phyloP scores from a whole-genome alignment of 2,329 filamentous ascomycete genomes.

The Aspergillus puulaauensis region DNA sequence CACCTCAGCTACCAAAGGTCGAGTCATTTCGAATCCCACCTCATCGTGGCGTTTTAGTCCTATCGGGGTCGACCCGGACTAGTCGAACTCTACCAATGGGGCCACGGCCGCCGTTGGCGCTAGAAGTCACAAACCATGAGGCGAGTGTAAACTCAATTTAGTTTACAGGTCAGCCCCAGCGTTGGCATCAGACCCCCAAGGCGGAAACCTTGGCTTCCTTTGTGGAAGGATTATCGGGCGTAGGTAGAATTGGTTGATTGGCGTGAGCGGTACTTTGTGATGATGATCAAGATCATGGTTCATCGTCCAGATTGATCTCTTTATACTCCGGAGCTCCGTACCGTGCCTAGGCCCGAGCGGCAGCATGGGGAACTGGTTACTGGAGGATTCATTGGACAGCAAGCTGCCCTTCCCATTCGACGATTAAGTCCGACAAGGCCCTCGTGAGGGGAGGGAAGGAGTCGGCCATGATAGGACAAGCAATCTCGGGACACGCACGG shows the following conservation, averaged over 20 bases:
- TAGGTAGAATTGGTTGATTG: neutral
- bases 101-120: slow-evolving; percentile 2
- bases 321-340: neutral
- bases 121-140: neutral
- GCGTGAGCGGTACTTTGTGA: slow-evolving; percentile 2
- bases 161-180: neutral
- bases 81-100: neutral
- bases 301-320: neutral
- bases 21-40: neutral
- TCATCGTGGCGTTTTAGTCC: neutral
- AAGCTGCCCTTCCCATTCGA: slow-evolving; percentile 3
- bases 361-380: neutral
- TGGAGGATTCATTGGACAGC: neutral
- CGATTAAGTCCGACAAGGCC: slow-evolving; percentile 5
- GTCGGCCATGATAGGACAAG: neutral
- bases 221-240: slow-evolving; percentile 4
- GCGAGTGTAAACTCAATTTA: neutral
- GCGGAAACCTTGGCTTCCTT: slow-evolving; percentile 6
- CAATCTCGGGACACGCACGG: slow-evolving; percentile 10
- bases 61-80: slow-evolving; percentile 2
- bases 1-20: neutral
- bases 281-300: slow-evolving; percentile 1
- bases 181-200: neutral
- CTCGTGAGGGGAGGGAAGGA: slow-evolving; percentile 3
- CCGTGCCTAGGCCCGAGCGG: slow-evolving; percentile 13